These are phyloP conservation scores for Chamaecyparis obtusa DNA, from an alignment of 75 land plant genomes.

Conservation along the genomic window DNA sequence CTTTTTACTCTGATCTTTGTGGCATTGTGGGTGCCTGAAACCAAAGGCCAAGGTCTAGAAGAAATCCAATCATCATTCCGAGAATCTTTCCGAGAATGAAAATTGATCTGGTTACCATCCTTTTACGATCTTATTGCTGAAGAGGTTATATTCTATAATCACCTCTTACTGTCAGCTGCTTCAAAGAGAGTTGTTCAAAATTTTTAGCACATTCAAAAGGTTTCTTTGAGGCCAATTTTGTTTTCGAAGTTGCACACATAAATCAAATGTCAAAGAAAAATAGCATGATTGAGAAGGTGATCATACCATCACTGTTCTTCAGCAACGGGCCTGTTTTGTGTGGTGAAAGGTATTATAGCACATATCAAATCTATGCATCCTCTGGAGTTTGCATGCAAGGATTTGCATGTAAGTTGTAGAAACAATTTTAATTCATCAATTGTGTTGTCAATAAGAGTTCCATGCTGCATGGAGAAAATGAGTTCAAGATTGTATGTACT, in stretches of 20 bases:
- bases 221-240: not conserved
- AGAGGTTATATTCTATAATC: not conserved
- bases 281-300: not conserved
- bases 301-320: not conserved
- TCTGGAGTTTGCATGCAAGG: not conserved
- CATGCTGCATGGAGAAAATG: not conserved
- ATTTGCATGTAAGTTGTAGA: not conserved
- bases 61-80: slow-evolving; percentile 68
- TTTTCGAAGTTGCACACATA: not conserved
- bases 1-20: slow-evolving; percentile 59
- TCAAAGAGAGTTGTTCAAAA: not conserved
- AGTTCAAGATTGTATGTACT: not conserved
- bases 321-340: not conserved
- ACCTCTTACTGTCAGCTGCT: not conserved
- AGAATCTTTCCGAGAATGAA: not conserved
- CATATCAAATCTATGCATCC: not conserved
- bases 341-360: not conserved
- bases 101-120: not conserved
- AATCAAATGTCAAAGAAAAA: not conserved
- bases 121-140: not conserved
- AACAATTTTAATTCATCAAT: not conserved
- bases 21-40: slow-evolving; percentile 66
- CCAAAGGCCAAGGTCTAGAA: slow-evolving; percentile 75
- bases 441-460: not conserved
- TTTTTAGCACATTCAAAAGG: not conserved